phyloP scores from a whole-genome alignment of 1,284 basidiomycete species.

The Tilletia walkeri region DNA sequence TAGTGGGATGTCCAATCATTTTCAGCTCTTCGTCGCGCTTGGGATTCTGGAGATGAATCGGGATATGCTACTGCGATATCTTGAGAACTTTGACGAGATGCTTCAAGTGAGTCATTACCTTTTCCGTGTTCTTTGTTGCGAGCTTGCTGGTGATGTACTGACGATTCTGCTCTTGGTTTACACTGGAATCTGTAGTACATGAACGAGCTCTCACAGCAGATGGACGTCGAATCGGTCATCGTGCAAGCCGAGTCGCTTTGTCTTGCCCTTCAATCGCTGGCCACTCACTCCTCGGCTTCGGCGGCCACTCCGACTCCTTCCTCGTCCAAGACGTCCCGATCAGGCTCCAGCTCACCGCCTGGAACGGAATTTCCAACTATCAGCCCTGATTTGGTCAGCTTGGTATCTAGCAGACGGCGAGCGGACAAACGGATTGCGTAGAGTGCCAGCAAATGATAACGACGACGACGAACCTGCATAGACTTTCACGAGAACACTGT shows the following conservation, averaged over 20 bases:
- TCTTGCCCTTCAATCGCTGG: constrained; percentile 12
- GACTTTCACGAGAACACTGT: no score
- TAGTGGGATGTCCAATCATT: constrained; percentile 53
- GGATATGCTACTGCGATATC: constrained; percentile 86
- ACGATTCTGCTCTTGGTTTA: no score
- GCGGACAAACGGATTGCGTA: no score
- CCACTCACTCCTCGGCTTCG: not conserved
- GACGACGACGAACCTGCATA: no score
- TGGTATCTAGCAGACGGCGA: not conserved
- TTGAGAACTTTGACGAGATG: constrained; percentile 68
- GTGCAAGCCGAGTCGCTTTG: constrained; percentile 22
- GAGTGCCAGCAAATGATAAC: no score
- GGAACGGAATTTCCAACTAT: not conserved
- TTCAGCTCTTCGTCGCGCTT: constrained; percentile 90
- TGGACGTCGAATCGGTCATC: constrained; percentile 27
- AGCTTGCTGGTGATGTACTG: not conserved
- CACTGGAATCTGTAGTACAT: constrained; percentile 16
- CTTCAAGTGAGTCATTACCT: constrained; percentile 28
- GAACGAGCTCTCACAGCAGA: constrained; percentile 23
- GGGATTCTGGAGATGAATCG: constrained; percentile 90
- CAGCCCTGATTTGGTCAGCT: not conserved
- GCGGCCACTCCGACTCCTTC: not conserved
- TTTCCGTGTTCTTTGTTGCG: not conserved
- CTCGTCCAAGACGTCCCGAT: no score
- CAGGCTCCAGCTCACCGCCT: no score